Conservation (phyloP, 2,329 filamentous ascomycete genomes). For the Aschersonia sp. region DNA sequence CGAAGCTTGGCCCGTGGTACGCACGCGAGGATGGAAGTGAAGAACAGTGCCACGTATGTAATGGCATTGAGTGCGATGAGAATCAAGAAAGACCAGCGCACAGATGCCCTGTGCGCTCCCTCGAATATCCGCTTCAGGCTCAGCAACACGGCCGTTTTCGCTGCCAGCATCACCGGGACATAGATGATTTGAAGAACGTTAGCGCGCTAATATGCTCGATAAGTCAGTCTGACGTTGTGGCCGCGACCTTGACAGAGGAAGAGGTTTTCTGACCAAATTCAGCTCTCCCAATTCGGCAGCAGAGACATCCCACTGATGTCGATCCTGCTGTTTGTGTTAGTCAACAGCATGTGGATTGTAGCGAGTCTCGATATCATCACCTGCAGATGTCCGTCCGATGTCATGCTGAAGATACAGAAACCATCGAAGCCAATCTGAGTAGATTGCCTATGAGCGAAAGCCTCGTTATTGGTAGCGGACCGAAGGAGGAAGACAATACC, state of each 20-base stretch:
- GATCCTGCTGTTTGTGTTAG: neutral
- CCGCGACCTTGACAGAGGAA: neutral
- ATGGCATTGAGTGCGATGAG: neutral
- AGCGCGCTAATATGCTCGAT: neutral
- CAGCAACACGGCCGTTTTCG: neutral
- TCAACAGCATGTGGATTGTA: neutral
- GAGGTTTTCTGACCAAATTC: neutral
- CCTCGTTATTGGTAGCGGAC: neutral
- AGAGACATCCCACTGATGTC: neutral
- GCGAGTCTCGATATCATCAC: no score
- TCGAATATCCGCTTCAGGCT: neutral
- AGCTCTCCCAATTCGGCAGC: neutral
- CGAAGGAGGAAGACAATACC: neutral
- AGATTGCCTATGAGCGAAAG: no score
- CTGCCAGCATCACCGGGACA: neutral
- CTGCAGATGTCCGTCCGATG: no score
- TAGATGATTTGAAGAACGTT: neutral
- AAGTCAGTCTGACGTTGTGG: neutral
- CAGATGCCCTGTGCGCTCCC: neutral
- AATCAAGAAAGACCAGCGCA: neutral
- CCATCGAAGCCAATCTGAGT: neutral
- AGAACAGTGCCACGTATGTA: neutral
- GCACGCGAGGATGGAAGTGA: neutral
- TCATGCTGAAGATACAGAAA: neutral
- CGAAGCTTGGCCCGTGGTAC: neutral